Base-by-base conservation (phyloP, 345 rosid species). In the Eucalyptus cloeziana region DNA sequence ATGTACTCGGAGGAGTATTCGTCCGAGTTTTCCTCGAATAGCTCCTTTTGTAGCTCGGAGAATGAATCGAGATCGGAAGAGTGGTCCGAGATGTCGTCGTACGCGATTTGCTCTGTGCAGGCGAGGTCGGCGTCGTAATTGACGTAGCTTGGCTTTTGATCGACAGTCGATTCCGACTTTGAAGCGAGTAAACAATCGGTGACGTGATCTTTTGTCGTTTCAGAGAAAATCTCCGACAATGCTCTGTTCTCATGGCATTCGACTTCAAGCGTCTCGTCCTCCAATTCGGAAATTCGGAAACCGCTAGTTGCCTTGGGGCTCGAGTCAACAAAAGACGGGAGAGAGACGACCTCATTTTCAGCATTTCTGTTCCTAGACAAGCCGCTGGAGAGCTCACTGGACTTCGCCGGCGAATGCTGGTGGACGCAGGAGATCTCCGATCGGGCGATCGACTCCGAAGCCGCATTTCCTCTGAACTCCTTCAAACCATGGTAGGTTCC, bases 51-150 rank as follows among this genome's bases (percentile, higher is more conserved):
- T 80, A 90, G 92, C 92, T 94, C 96, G 33, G 95, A 94, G 91
- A 90, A 91, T 27, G 90, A 92, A 47, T 93, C 93, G 79, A 89
- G 92, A 92, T 91, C 90, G 24, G 94, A 93, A 44, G 94, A 92
- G 92, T 88, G 91, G 33, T 93, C 95, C 8, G 96, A 93, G 86
- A 81, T 91, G 91, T 94, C 97, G 60, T 93, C 94, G 88, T 87
- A 90, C 4, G 94, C 87, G 67, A 97, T 89, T 62, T 94, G 88
- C 96, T 97, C 98, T 33, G 92, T 83, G 88, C 99, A 97, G 87
- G 93, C 92, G 56, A 97, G 98, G 91, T 94, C 94, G 33, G 95
- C 88, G 89, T 92, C 96, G 85, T 88, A 52, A 89, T 89, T 92
- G 56, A 89, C 79, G 91, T 88, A 89, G 87, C 89, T 91, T 83